Conservation (phyloP, 1,284 basidiomycete genomes). For the Lentinus polychrous region DNA sequence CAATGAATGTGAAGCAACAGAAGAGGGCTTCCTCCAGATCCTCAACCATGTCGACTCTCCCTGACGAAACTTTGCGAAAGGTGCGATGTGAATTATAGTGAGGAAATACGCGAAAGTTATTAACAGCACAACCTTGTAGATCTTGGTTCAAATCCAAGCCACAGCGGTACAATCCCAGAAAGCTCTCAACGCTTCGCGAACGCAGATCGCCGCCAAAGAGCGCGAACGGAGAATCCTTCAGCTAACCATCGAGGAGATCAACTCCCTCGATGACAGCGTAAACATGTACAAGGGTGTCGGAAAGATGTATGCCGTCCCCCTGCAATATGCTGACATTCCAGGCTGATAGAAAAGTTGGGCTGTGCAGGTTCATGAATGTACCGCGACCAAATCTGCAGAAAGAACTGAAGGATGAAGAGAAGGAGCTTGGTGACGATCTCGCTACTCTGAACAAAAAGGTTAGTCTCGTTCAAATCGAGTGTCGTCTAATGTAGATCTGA, state of each 20-base stretch:
- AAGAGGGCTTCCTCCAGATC: neutral
- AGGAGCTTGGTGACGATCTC: conserved; percentile 77
- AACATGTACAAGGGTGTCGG: conserved; percentile 88
- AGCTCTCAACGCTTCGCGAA: conserved; percentile 60
- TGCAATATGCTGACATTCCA: neutral
- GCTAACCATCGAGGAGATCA: conserved; percentile 76
- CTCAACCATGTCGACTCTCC: conserved; percentile 59
- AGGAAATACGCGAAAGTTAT: neutral
- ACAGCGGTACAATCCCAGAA: conserved; percentile 78
- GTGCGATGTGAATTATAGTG: conserved; percentile 32
- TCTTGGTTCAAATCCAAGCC: conserved; percentile 85
- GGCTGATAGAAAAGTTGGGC: neutral
- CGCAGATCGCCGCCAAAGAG: conserved; percentile 75
- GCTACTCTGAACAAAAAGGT: conserved; percentile 76
- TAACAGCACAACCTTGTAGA: conserved; percentile 59
- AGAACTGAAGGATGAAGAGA: conserved; percentile 69
- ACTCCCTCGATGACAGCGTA: conserved; percentile 55
- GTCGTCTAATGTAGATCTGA: neutral
- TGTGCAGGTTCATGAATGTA: conserved; percentile 80
- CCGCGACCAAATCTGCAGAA: conserved; percentile 74
- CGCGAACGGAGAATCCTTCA: conserved; percentile 84
- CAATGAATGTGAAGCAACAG: no score
- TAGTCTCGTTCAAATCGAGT: neutral
- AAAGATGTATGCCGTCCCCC: conserved; percentile 71
- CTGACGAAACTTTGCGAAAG: conserved; percentile 85